phyloP scores from a whole-genome alignment of 805 yeast species.

The Danielia oregonensis region DNA sequence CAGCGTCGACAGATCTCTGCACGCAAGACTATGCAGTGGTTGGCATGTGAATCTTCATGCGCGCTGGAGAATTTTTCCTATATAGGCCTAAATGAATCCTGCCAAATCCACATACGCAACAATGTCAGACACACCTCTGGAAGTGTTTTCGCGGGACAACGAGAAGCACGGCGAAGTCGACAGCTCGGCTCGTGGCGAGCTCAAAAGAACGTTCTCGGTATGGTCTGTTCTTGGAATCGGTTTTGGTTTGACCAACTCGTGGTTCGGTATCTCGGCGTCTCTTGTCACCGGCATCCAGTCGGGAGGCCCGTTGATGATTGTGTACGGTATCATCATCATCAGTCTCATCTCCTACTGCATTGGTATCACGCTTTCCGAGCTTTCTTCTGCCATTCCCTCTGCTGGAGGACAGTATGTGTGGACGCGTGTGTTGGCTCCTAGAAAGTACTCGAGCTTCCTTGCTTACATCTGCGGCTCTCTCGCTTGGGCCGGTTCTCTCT shows the following conservation, averaged over 20 bases:
- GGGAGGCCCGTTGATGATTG: constrained; percentile 40
- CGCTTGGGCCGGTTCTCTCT: constrained; percentile 42
- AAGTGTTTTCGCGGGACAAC: too few relatives aligned
- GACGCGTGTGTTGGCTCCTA: constrained; percentile 38
- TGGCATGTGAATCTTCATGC: too few relatives aligned
- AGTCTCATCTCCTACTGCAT: constrained; percentile 33
- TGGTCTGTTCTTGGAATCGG: constrained; percentile 40
- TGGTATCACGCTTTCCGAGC: constrained; percentile 37
- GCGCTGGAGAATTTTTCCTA: too few relatives aligned
- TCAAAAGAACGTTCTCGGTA: constrained; percentile 34
- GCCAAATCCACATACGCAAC: too few relatives aligned
- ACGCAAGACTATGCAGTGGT: too few relatives aligned
- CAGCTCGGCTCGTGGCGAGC: constrained; percentile 16
- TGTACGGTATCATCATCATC: constrained; percentile 39
- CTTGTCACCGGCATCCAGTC: constrained; percentile 39
- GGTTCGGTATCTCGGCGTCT: constrained; percentile 41
- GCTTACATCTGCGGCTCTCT: constrained; percentile 39
- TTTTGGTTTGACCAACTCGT: constrained; percentile 40
- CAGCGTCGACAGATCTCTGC: too few relatives aligned
- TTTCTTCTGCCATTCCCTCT: constrained; percentile 37
- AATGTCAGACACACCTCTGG: too few relatives aligned
- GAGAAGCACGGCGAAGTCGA: constrained; percentile 7
- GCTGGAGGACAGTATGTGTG: constrained; percentile 45
- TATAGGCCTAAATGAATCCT: too few relatives aligned
- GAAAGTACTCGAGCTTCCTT: constrained; percentile 32